Evolutionary conservation across 139 green algal genomes (phyloP), one percentile per base, ranked within the genome.

Genomic region (Tetratostichococcus sp.): DNA sequence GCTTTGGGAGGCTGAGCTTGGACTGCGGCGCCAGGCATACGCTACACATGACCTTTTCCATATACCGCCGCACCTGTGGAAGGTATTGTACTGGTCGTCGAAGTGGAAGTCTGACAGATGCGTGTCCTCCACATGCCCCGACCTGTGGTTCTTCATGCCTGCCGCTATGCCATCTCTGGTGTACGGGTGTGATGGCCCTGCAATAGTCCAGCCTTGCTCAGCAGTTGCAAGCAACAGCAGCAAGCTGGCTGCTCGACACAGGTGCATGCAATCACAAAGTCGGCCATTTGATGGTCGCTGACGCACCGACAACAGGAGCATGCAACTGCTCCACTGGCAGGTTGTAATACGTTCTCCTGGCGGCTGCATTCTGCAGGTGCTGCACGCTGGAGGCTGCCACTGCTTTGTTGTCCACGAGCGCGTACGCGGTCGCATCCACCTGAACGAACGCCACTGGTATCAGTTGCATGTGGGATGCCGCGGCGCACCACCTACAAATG

Each of bases 41-140:
- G n/a, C n/a, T n/a, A n/a, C n/a, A 14, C 39, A 50, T 50, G 39
- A 50, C 39, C 39, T n/a, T n/a, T n/a, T n/a, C n/a, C n/a, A n/a
- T n/a, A n/a, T n/a, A n/a, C n/a, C n/a, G n/a, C n/a, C n/a, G n/a
- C n/a, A n/a, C 62, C 76, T 81, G 62, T 91, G 71, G 76, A 95
- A 98, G 3, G 86, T 94, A 80, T 95, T 89, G 87, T 95, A 97
- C 83, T 98, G 89, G 76, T 95, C 86, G 35, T 97, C 93, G 84
- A 97, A 97, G 23, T 84, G 74, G 58, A 86, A 92, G n/a, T 69
- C 72, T 35, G 77, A 73, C 34, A 95, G 75, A 73, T 93, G 83
- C 59, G 82, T 75, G 75, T 85, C 89, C 83, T 96, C 91, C 23
- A 94, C 92, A 68, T 94, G 84, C 0, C 93, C 93, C 2, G 87